Base-by-base conservation (phyloP, 1,139 yeast species). In the Pichia sp. region DNA sequence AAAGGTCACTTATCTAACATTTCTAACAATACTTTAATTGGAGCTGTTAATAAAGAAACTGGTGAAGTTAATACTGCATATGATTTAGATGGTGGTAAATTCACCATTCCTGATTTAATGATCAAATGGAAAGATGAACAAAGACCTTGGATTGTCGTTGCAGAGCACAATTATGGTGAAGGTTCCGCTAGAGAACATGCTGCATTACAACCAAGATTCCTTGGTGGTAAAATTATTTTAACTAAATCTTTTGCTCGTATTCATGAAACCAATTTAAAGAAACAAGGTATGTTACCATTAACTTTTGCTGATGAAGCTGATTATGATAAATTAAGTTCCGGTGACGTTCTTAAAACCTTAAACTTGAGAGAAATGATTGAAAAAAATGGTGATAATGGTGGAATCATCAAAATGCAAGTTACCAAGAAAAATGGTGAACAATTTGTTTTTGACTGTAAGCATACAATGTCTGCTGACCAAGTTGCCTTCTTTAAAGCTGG, bases 161-260 rank as follows among this genome's bases (percentile, higher is more conserved):
- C 97, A 42, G 98, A 90, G 63, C 96, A 92, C 64, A 92, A 92
- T 69, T 92, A 90, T 60, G 98, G 98, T 67, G 98, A 92, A 72
- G 98, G 98, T 54, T 87, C 97, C 46, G 97, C 98, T 25, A 85
- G 98, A 74, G 98, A 92, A 65, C 98, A 92, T 62, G 98, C 98
- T 44, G 98, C 98, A 6, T 72, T 92, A 60, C 87, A 94, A 35
- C 98, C 98, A 51, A 76, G 95, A 65, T 92, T 85, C 71, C 73
- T 92, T 45, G 97, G 97, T 51, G 98, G 97, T 50, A 70, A 83
- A 46, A 78, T 89, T 54, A 84, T 92, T 53, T 71, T 92, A 52
- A 95, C 89, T 58, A 92, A 92, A 69, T 89, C 97, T 11, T 92
- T 92, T 70, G 98, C 98, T 36, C 84, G 98, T 73, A 92, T 92